phyloP scores from a whole-genome alignment of 2,329 filamentous ascomycete species.

The Aspergillus ochraceoroseus region DNA sequence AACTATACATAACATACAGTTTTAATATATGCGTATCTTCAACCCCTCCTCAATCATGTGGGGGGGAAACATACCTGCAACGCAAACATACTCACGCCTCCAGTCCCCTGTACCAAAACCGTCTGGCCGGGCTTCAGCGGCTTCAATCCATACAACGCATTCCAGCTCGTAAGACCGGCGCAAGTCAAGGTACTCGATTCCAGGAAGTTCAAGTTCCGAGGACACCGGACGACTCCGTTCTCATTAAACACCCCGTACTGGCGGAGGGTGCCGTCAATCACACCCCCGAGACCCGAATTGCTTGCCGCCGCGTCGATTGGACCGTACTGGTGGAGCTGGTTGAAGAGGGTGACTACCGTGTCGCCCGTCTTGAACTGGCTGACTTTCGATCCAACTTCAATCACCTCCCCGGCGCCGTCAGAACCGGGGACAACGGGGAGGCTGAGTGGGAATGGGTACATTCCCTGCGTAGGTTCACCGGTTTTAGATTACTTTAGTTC shows the following conservation, averaged over 20 bases:
- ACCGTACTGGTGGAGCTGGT: slow-evolving; percentile 53
- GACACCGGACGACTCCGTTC: slow-evolving; percentile 61
- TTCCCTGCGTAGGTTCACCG: slow-evolving; percentile 22
- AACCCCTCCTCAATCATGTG: not conserved
- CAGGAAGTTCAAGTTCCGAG: slow-evolving; percentile 50
- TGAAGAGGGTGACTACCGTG: slow-evolving; percentile 56
- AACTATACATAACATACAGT: slow-evolving; percentile 29
- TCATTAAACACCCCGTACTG: slow-evolving; percentile 65
- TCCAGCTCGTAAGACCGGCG: slow-evolving; percentile 62
- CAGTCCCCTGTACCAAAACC: slow-evolving; percentile 58
- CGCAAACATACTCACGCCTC: slow-evolving; percentile 56
- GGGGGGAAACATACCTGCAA: slow-evolving; percentile 41
- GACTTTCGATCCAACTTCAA: slow-evolving; percentile 53
- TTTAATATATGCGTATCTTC: too few relatives aligned
- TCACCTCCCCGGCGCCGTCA: slow-evolving; percentile 44
- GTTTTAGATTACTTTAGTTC: not conserved
- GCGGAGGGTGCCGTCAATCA: slow-evolving; percentile 62
- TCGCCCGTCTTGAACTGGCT: slow-evolving; percentile 55
- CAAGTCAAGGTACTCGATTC: slow-evolving; percentile 58
- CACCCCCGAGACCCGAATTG: slow-evolving; percentile 61
- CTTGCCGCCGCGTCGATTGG: slow-evolving; percentile 39
- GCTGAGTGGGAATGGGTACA: slow-evolving; percentile 32
- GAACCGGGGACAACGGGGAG: slow-evolving; percentile 34
- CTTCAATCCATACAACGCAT: slow-evolving; percentile 57
- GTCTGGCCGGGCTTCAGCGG: slow-evolving; percentile 52